Conservation (phyloP, 441 rosid species). For the Gossypium davidsonii region DNA sequence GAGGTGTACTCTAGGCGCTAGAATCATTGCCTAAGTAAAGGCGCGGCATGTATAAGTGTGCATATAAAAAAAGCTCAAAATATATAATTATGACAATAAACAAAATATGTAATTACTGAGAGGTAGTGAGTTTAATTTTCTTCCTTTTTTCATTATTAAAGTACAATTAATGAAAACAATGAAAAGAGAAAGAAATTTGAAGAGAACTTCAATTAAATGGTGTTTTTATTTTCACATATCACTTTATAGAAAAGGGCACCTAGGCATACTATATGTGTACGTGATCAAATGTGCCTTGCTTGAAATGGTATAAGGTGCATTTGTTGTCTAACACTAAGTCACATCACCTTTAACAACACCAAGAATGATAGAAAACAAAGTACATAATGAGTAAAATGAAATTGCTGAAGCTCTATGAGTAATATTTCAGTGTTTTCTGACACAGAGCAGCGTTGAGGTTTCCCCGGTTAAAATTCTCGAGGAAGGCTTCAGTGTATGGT, state of each 20-base stretch:
- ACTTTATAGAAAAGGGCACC: neutral
- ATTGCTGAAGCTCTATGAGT: neutral
- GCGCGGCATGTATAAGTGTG: neutral
- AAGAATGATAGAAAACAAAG: constrained; percentile 2
- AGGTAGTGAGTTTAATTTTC: neutral
- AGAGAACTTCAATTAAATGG: neutral
- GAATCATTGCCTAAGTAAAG: neutral
- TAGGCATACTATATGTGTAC: neutral
- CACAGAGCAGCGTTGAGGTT: neutral
- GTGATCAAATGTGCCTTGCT: neutral
- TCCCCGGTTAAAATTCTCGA: constrained; percentile 1
- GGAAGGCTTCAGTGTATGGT: neutral
- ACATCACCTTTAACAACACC: neutral
- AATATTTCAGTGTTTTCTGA: neutral
- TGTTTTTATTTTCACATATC: neutral
- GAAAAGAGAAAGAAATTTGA: neutral
- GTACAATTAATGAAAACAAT: neutral
- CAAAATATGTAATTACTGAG: neutral
- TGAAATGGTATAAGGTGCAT: neutral
- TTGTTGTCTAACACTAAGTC: neutral
- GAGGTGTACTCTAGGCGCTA: neutral
- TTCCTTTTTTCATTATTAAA: neutral
- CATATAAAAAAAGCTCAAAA: neutral
- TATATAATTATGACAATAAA: neutral
- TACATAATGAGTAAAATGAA: neutral